Evolutionary conservation across 2,329 filamentous ascomycete species (phyloP).

Genomic region (Fusarium nurragi): DNA sequence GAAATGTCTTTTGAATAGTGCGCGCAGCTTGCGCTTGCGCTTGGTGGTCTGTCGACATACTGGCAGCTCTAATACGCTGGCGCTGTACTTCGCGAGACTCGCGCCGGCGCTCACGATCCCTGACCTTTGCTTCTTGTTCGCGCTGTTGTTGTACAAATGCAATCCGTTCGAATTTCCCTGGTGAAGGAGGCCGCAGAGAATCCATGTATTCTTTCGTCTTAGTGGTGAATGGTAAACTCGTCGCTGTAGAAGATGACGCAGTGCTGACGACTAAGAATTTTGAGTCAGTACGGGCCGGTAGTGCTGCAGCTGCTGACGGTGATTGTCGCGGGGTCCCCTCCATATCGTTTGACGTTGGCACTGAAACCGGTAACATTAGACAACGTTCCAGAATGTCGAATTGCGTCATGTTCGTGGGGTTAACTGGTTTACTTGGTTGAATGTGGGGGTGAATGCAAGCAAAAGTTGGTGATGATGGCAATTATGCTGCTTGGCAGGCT

Average conservation of each 20-base stretch:
- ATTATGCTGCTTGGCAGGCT: neutral
- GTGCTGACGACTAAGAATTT: slow-evolving; percentile 31
- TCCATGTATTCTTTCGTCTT: slow-evolving; percentile 60
- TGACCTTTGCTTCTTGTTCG: slow-evolving; percentile 56
- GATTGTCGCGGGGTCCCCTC: slow-evolving; percentile 30
- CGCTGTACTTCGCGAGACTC: slow-evolving; percentile 49
- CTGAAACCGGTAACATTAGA: slow-evolving; percentile 31
- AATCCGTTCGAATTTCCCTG: slow-evolving; percentile 59
- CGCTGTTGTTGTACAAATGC: slow-evolving; percentile 58
- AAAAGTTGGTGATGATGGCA: slow-evolving; percentile 12
- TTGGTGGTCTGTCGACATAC: slow-evolving; percentile 32
- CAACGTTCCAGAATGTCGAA: slow-evolving; percentile 38
- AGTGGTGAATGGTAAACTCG: slow-evolving; percentile 18
- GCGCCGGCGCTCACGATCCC: slow-evolving; percentile 50
- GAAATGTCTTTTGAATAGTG: slow-evolving; percentile 76
- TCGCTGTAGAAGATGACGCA: slow-evolving; percentile 24
- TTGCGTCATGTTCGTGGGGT: slow-evolving; percentile 41
- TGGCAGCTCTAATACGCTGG: slow-evolving; percentile 27
- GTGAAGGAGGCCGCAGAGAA: slow-evolving; percentile 58
- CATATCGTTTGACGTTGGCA: slow-evolving; percentile 5
- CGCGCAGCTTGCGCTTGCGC: slow-evolving; percentile 60
- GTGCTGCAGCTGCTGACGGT: neutral
- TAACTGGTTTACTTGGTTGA: neutral
- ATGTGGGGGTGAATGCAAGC: slow-evolving; percentile 10
- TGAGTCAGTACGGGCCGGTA: slow-evolving; percentile 6